Evolutionary conservation across 495 filamentous ascomycete genomes (phyloP).

Genomic region (Aspergillus avenaceus): DNA sequence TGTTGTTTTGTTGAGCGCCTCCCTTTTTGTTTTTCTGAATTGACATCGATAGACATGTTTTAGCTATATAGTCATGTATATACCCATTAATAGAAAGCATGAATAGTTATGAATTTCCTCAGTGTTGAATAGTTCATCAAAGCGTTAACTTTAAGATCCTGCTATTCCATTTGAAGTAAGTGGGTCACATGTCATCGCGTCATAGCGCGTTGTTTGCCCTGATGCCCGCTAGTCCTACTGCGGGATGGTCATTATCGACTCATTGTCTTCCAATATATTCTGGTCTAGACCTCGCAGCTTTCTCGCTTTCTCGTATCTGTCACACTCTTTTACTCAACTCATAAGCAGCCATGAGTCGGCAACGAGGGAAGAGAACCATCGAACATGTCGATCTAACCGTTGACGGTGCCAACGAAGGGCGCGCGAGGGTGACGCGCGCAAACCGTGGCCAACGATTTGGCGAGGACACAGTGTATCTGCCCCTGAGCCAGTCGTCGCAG

Average conservation of each 20-base stretch:
- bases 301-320: background rate
- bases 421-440: slow-evolving; percentile 11
- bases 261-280: no score
- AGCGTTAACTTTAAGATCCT: no score
- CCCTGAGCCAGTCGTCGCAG: slow-evolving; percentile 30
- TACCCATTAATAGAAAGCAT: background rate
- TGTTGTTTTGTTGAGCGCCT: no score
- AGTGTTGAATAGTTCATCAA: no score
- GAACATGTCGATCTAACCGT: slow-evolving; percentile 8
- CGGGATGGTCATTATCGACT: no score
- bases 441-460: slow-evolving; percentile 29
- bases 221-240: background rate
- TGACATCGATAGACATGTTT: no score
- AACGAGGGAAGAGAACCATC: slow-evolving; percentile 8
- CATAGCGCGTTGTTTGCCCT: slow-evolving; percentile 2
- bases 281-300: no score
- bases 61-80: no score
- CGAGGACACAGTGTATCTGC: slow-evolving; percentile 31
- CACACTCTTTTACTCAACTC: background rate
- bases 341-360: slow-evolving; percentile 3
- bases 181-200: slow-evolving; percentile 9
- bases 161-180: background rate
- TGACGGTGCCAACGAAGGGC: background rate
- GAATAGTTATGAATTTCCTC: background rate
- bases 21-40: no score